Evolutionary conservation across 441 rosid species (phyloP).

Genomic region (Erodium trifolium): DNA sequence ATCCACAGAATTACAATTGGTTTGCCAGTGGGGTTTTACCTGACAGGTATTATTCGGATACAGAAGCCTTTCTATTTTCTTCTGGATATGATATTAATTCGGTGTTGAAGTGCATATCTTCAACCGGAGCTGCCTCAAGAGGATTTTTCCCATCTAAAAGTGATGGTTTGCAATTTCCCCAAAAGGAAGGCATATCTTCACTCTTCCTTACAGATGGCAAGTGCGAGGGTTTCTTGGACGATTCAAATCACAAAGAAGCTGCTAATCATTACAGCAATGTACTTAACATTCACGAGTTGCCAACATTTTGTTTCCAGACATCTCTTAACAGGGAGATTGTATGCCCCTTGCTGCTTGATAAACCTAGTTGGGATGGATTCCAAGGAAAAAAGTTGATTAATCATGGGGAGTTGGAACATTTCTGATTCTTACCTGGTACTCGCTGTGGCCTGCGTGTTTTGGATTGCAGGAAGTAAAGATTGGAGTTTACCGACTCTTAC

Average conservation of each 20-base stretch:
- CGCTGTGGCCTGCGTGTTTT: conserved; percentile 6
- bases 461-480: neutral
- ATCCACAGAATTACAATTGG: conserved; percentile 20
- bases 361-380: conserved; percentile 20
- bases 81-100: conserved; percentile 19
- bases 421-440: conserved; percentile 13
- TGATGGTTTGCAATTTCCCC: conserved; percentile 20
- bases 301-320: conserved; percentile 19
- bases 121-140: conserved; percentile 9
- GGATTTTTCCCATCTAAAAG: conserved; percentile 11
- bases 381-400: conserved; percentile 10
- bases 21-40: conserved; percentile 15
- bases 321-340: conserved; percentile 13
- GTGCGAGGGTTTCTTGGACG: conserved; percentile 3
- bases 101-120: conserved; percentile 22
- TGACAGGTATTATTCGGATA: conserved; percentile 16
- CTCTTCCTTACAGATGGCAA: conserved; percentile 13
- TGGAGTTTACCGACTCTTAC: neutral
- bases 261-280: conserved; percentile 15
- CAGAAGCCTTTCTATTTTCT: conserved; percentile 13
- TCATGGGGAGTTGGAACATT: conserved; percentile 12
- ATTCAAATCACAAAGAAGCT: conserved; percentile 9
- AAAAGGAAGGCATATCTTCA: conserved; percentile 17
- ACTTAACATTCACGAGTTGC: conserved; percentile 16
- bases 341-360: conserved; percentile 22